Conservation (phyloP, 371 early-diverging fungal genomes). For the Circinella minor region DNA sequence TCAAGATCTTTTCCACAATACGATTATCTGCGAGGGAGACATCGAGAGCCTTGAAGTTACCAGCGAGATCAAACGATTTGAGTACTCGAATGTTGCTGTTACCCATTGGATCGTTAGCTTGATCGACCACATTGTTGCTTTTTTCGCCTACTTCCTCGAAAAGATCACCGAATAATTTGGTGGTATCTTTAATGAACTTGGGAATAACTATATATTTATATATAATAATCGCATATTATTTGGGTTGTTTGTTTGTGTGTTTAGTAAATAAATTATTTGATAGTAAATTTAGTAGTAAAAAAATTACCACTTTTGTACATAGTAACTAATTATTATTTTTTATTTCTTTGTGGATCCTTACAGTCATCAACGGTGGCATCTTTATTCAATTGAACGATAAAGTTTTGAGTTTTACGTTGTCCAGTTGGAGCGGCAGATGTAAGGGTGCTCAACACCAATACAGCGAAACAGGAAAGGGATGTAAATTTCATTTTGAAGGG, state of each 20-base stretch:
- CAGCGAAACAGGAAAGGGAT: slow-evolving; percentile 2
- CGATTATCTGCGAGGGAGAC: slow-evolving; percentile 31
- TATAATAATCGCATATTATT: not conserved
- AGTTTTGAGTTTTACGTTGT: slow-evolving; percentile 23
- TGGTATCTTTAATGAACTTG: slow-evolving; percentile 6
- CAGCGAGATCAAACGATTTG: slow-evolving; percentile 36
- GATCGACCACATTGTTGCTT: slow-evolving; percentile 16
- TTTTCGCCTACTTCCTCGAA: slow-evolving; percentile 32
- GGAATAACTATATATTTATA: slow-evolving; percentile 27
- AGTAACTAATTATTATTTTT: not conserved
- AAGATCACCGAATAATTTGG: slow-evolving; percentile 31
- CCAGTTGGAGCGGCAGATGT: not conserved
- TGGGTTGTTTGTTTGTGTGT: no score
- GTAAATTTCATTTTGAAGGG: slow-evolving; percentile 8
- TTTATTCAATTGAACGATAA: slow-evolving; percentile 36
- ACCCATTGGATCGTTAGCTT: slow-evolving; percentile 10
- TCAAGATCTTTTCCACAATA: slow-evolving; percentile 21
- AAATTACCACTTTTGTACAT: no score
- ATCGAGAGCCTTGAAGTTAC: slow-evolving; percentile 37
- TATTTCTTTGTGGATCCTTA: slow-evolving; percentile 16
- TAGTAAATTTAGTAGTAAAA: no score
- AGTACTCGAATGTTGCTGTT: slow-evolving; percentile 32
- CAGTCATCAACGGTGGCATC: slow-evolving; percentile 34
- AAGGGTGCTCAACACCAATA: slow-evolving; percentile 11
- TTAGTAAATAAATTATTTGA: no score